Evolutionary conservation across 2,329 filamentous ascomycete genomes (phyloP).

Genomic region (Fusarium sp.): DNA sequence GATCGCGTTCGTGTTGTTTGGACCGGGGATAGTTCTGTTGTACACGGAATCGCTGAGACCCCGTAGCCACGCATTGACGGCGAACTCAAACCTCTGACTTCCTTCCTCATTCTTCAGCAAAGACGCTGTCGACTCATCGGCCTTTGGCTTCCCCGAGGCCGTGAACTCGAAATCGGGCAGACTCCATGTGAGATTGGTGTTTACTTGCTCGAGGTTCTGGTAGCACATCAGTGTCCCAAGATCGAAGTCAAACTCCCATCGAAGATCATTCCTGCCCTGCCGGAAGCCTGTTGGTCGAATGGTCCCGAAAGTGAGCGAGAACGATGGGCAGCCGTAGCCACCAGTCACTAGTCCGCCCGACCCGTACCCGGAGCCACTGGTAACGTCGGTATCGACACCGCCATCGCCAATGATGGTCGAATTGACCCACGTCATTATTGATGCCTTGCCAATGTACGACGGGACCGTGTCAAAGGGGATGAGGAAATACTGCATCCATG

Average conservation of each 20-base stretch:
- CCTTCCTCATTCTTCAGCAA: constrained; percentile 18
- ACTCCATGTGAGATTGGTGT: constrained; percentile 41
- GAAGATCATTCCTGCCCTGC: constrained; percentile 19
- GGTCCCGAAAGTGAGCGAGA: constrained; percentile 34
- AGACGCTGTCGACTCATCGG: constrained; percentile 27
- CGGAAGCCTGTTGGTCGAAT: constrained; percentile 12
- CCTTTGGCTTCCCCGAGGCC: constrained; percentile 14
- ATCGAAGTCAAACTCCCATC: constrained; percentile 38
- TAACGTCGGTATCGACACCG: constrained; percentile 37
- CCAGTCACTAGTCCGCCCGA: constrained; percentile 23
- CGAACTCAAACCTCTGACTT: constrained; percentile 37
- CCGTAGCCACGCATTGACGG: constrained; percentile 41
- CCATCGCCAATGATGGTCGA: constrained; percentile 37
- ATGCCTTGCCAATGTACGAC: constrained; percentile 42
- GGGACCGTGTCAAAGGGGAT: constrained; percentile 33
- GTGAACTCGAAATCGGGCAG: constrained; percentile 39
- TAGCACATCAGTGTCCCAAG: constrained; percentile 44
- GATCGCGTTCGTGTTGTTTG: constrained; percentile 18
- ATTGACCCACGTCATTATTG: constrained; percentile 38
- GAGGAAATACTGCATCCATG: constrained; percentile 42
- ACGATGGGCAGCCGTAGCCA: constrained; percentile 32
- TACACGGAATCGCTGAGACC: constrained; percentile 34
- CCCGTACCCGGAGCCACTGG: constrained; percentile 25
- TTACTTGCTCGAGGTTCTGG: constrained; percentile 44
- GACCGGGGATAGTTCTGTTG: constrained; percentile 35